Evolutionary conservation across 73 alveolate genomes (phyloP).

Genomic region (Effrenium voratum): DNA sequence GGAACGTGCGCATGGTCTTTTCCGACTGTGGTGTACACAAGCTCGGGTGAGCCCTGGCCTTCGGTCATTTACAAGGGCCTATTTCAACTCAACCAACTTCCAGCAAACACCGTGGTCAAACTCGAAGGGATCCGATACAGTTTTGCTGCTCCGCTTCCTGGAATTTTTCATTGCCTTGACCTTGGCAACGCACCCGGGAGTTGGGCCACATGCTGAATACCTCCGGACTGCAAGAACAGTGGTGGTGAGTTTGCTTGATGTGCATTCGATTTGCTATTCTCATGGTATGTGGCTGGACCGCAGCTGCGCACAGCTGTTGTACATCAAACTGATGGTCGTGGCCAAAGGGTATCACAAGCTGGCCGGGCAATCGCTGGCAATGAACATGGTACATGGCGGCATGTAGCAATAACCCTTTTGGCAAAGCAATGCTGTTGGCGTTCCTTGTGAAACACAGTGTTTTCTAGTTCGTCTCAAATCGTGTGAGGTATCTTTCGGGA

Average conservation of each 20-base stretch:
- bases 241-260: neutral
- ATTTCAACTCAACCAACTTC: neutral
- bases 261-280: neutral
- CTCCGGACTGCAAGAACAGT: neutral
- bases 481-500: neutral
- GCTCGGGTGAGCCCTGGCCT: neutral
- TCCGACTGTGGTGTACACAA: neutral
- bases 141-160: neutral
- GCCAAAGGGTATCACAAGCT: neutral
- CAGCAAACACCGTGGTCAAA: neutral
- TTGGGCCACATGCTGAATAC: neutral
- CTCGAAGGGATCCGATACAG: neutral
- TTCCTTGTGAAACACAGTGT: too few relatives aligned
- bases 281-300: constrained; percentile 6
- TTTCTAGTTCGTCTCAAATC: too few relatives aligned
- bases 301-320: neutral
- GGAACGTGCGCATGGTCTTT: constrained; percentile 15
- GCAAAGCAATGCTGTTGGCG: neutral
- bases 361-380: neutral
- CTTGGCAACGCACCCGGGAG: neutral
- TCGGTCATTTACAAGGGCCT: neutral
- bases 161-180: neutral
- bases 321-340: neutral
- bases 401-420: neutral
- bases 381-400: neutral